phyloP scores from a whole-genome alignment of 768 basidiomycete genomes.

The Daedaleopsis nitida region DNA sequence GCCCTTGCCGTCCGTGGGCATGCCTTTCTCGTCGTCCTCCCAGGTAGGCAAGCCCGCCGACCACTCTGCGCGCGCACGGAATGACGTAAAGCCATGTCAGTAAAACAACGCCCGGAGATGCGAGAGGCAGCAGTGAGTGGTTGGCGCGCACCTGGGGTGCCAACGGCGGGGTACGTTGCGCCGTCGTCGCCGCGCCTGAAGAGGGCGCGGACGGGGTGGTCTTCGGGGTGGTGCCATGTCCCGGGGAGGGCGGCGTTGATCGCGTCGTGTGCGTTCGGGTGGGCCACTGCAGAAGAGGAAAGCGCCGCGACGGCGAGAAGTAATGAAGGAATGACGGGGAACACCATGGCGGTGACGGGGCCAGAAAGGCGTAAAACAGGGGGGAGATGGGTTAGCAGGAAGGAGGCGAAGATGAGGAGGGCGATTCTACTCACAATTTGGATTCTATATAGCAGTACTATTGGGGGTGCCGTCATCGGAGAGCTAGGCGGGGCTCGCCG shows the following conservation, averaged over 20 bases:
- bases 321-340: slow-evolving; percentile 47
- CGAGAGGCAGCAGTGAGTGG: background rate
- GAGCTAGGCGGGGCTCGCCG: too few species aligned
- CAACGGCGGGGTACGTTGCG: slow-evolving; percentile 52
- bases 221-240: slow-evolving; percentile 62
- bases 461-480: too few species aligned
- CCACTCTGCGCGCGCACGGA: slow-evolving; percentile 61
- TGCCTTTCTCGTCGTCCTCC: slow-evolving; percentile 41
- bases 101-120: background rate
- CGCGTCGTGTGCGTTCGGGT: slow-evolving; percentile 24
- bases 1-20: slow-evolving; percentile 4
- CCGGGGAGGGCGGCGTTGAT: slow-evolving; percentile 28
- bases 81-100: background rate
- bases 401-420: too few species aligned
- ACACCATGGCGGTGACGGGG: slow-evolving; percentile 14
- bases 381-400: slow-evolving; percentile 34
- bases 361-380: slow-evolving; percentile 21
- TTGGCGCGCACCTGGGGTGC: slow-evolving; percentile 52
- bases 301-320: slow-evolving; percentile 19
- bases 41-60: slow-evolving; percentile 54
- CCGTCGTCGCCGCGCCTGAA: slow-evolving; percentile 64
- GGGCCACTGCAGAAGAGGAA: slow-evolving; percentile 16
- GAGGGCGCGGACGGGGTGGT: slow-evolving; percentile 61
- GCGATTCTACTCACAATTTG: too few species aligned
- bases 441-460: too few species aligned